Percentiles rank a stretch among this genome's conserved stretches.
These are phyloP conservation scores for Fragaria iinumae DNA, from an alignment of 306 rosid genomes.

Conservation along the genomic window DNA sequence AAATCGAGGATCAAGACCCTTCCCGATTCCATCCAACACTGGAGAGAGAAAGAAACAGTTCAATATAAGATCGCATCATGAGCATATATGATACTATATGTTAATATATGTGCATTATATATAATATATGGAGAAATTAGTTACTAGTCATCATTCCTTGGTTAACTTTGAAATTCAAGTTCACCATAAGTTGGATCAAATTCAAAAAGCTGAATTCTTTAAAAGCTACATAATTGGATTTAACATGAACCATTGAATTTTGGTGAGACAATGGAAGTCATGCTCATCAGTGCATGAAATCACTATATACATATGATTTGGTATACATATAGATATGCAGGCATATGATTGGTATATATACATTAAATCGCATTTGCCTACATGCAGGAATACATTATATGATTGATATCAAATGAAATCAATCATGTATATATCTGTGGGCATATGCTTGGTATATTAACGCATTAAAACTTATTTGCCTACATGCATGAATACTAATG, in stretches of 20 bases:
- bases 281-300: not conserved
- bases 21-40: conserved; percentile 99
- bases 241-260: not conserved
- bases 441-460: not conserved
- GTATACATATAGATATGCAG: no score
- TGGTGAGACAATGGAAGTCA: not conserved
- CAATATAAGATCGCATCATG: conserved; percentile 10
- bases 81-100: not conserved
- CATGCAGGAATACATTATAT: not conserved
- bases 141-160: not conserved
- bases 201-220: not conserved
- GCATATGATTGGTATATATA: not conserved
- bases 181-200: not conserved
- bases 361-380: not conserved
- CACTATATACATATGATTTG: not conserved
- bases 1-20: conserved; percentile 97
- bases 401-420: not conserved
- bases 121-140: not conserved
- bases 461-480: not conserved
- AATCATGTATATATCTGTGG: not conserved
- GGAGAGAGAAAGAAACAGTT: conserved; percentile 24
- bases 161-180: not conserved
- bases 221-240: not conserved
- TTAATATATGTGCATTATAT: no score
- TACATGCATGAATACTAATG: not conserved